Percentiles rank a stretch among this genome's conserved stretches.
Conservation (phyloP, 805 yeast species). For the Metahyphopichia silvanorum region DNA sequence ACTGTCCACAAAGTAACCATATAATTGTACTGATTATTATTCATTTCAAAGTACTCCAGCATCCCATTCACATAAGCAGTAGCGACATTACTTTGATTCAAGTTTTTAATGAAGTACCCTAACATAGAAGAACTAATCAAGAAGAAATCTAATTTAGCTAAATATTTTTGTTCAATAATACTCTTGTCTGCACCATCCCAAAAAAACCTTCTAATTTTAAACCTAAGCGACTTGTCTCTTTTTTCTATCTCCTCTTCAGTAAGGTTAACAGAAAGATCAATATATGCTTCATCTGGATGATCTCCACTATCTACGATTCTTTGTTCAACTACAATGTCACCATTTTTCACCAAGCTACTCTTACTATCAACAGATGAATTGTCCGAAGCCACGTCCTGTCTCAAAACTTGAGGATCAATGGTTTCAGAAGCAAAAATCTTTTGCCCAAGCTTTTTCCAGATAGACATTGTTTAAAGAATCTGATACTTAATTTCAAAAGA, state of each 20-base stretch:
- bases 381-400: neutral
- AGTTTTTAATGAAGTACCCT: conserved; percentile 40
- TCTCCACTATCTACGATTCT: neutral
- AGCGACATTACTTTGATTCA: conserved; percentile 33
- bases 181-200: conserved; percentile 32
- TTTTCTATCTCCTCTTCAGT: conserved; percentile 17
- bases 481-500: no score
- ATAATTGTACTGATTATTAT: conserved; percentile 37
- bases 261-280: conserved; percentile 16
- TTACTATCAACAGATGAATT: neutral
- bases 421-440: conserved; percentile 1
- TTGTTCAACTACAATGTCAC: neutral
- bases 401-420: neutral
- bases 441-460: neutral
- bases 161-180: conserved; percentile 38
- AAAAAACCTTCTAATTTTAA: conserved; percentile 7
- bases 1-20: conserved; percentile 38
- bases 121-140: conserved; percentile 49
- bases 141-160: conserved; percentile 52
- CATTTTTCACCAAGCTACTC: neutral
- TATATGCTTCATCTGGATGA: conserved; percentile 12
- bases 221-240: conserved; percentile 8
- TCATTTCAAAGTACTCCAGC: conserved; percentile 34
- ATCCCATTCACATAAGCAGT: conserved; percentile 41
- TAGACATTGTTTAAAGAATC: neutral